A percentile compares a stretch with the other conserved stretches of the same genome.
These are phyloP conservation scores for Trifolium dubium DNA, from an alignment of 306 rosid species.

Conservation along the genomic window DNA sequence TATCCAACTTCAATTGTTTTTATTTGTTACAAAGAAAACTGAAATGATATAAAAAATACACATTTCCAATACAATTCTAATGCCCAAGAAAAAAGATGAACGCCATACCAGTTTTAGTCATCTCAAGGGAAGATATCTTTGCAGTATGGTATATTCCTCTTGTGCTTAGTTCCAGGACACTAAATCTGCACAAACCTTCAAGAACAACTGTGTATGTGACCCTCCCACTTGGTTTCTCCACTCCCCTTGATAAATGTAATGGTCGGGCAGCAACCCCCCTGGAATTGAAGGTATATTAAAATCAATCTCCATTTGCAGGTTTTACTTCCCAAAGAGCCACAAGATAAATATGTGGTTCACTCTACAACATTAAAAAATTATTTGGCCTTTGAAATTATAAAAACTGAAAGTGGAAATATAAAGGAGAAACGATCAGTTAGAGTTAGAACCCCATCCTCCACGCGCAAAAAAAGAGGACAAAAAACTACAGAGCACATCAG, in stretches of 20 bases:
- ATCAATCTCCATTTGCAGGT: conserved; percentile 29
- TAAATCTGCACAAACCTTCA: conserved; percentile 96
- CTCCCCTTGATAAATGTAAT: conserved; percentile 96
- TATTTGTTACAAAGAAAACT: conserved; percentile 13
- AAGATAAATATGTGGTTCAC: conserved; percentile 20
- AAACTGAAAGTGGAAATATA: conserved; percentile 12
- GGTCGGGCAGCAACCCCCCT: conserved; percentile 99
- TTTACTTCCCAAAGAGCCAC: conserved; percentile 25
- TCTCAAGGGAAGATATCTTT: conserved; percentile 88
- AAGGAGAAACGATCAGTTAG: conserved; percentile 18
- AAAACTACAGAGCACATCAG: neutral
- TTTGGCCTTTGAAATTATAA: neutral
- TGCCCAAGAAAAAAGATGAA: conserved; percentile 33
- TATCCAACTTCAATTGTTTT: conserved; percentile 26
- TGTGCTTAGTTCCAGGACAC: conserved; percentile 89
- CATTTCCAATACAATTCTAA: conserved; percentile 15
- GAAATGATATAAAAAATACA: neutral
- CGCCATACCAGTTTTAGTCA: conserved; percentile 74
- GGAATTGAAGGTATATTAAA: conserved; percentile 45
- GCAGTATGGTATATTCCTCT: conserved; percentile 98
- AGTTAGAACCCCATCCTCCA: neutral
- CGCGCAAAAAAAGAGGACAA: neutral
- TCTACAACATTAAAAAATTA: conserved; percentile 21
- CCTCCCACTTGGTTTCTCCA: conserved; percentile 99
- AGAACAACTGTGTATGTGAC: conserved; percentile 95